Evolutionary conservation across 257 asterid genomes (phyloP), one percentile per base, ranked within the genome.

Genomic region (Rhazya stricta): DNA sequence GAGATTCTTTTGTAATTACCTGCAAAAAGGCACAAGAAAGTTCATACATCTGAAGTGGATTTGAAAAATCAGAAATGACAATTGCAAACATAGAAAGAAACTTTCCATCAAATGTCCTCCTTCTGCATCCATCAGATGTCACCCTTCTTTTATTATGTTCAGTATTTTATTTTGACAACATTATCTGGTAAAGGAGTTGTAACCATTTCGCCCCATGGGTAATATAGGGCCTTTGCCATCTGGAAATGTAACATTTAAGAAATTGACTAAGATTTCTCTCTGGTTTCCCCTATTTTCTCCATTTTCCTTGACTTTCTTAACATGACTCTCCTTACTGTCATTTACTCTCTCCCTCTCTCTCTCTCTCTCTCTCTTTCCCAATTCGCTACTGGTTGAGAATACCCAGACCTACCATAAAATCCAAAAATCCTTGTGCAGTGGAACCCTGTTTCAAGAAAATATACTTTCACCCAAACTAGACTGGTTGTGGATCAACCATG

Each of bases 1-100:
- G 90, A 73, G 99, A 95, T 84, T 86, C 99, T 70, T 78, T 88
- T 4, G 96, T 95, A 77, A 95, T 95, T 15, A 95, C 94, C 99
- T 95, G 90, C 74, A 82, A 81, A 73, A 71, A 50, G 56, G 71
- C 68, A 74, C 42, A 25, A 16, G 46, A 23, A 62, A 19, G 54
- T 21, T 79, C 58, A 69, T 36, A 53, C 32, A 79, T 69, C 48
- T 50, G 21, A 34, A 37, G 43, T 45, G 32, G 56, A 29, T 29
- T 30, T 34, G 2, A 67, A 65, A 29, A 13, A 56, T 27, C 1
- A 21, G 5, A 75, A 45, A 76, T n/a, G 1, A 27, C 15, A 68
- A 54, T 27, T 50, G 57, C 6, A 72, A 72, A 56, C 48, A 36
- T 0, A 36, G 66, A 37, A 19, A 6, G 66, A 53, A 53, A 34